Percentiles rank a stretch among this genome's conserved stretches.
Evolutionary conservation across 257 asterid species (phyloP).

Genomic region (Oldenlandia corymbosa): DNA sequence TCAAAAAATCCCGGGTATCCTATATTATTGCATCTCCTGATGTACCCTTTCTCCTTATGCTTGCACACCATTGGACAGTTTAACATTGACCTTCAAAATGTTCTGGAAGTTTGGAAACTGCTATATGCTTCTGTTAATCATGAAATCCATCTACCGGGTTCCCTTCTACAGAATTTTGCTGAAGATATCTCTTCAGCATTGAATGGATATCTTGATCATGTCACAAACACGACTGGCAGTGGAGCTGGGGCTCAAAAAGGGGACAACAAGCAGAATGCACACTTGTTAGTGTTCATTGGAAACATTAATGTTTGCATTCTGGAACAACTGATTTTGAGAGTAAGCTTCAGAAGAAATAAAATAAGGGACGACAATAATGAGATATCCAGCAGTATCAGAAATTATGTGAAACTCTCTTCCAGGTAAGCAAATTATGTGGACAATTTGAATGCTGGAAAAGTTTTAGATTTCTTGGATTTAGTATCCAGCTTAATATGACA

Average conservation of each 20-base stretch:
- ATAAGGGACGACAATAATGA: slow-evolving; percentile 24
- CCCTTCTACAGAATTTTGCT: slow-evolving; percentile 30
- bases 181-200: slow-evolving; percentile 45
- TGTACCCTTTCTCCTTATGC: slow-evolving; percentile 53
- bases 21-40: slow-evolving; percentile 37
- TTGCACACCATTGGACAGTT: slow-evolving; percentile 26
- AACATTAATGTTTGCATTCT: slow-evolving; percentile 33
- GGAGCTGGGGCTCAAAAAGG: slow-evolving; percentile 28
- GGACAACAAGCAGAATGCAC: slow-evolving; percentile 24
- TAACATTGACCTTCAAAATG: slow-evolving; percentile 31
- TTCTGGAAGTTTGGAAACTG: slow-evolving; percentile 46
- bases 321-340: slow-evolving; percentile 35
- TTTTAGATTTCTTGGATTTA: no score
- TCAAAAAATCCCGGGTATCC: slow-evolving; percentile 31
- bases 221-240: slow-evolving; percentile 16
- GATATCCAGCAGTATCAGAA: slow-evolving; percentile 25
- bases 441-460: not conserved
- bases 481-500: no score
- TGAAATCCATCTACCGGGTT: slow-evolving; percentile 28
- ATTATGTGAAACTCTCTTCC: slow-evolving; percentile 44
- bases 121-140: slow-evolving; percentile 40
- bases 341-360: slow-evolving; percentile 27
- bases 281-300: slow-evolving; percentile 40
- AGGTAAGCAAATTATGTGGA: slow-evolving; percentile 36
- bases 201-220: slow-evolving; percentile 37